phyloP scores from a whole-genome alignment of 768 basidiomycete genomes.

The Amanita fuliginea region DNA sequence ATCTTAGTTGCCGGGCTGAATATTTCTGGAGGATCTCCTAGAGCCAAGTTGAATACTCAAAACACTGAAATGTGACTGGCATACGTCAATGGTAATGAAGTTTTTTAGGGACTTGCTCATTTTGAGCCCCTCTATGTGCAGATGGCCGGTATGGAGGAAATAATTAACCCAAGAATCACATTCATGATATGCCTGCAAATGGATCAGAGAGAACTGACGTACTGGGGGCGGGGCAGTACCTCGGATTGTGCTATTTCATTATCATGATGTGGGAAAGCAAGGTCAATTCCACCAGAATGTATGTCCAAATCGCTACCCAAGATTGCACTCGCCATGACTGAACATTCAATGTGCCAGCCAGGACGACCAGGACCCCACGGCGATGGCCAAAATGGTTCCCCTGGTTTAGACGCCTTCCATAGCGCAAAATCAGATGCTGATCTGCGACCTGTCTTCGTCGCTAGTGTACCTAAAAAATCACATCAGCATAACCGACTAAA shows the following conservation, averaged over 20 bases:
- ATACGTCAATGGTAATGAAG: slow-evolving; percentile 91
- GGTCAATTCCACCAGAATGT: slow-evolving; percentile 93
- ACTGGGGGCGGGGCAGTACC: slow-evolving; percentile 27
- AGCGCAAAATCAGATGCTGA: slow-evolving; percentile 92
- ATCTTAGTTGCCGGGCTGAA: slow-evolving; percentile 77
- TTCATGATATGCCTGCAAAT: slow-evolving; percentile 76
- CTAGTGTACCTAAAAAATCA: slow-evolving; percentile 23
- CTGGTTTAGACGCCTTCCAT: slow-evolving; percentile 95
- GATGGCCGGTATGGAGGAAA: slow-evolving; percentile 95
- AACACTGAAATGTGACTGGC: slow-evolving; percentile 12
- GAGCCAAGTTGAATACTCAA: not conserved
- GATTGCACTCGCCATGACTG: slow-evolving; percentile 92
- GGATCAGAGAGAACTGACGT: not conserved
- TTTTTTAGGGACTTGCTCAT: slow-evolving; percentile 99
- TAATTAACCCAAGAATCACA: slow-evolving; percentile 96
- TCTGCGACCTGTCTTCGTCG: slow-evolving; percentile 49
- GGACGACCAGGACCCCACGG: slow-evolving; percentile 95
- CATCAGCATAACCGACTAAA: not conserved
- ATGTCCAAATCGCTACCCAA: slow-evolving; percentile 92
- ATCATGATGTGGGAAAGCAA: slow-evolving; percentile 99
- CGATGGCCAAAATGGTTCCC: slow-evolving; percentile 94
- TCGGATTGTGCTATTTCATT: slow-evolving; percentile 98
- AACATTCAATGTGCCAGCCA: slow-evolving; percentile 99
- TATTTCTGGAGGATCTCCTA: slow-evolving; percentile 83
- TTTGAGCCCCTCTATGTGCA: slow-evolving; percentile 96